Conservation (phyloP, 1,284 basidiomycete genomes). For the Exobasidium cylindrosporum region DNA sequence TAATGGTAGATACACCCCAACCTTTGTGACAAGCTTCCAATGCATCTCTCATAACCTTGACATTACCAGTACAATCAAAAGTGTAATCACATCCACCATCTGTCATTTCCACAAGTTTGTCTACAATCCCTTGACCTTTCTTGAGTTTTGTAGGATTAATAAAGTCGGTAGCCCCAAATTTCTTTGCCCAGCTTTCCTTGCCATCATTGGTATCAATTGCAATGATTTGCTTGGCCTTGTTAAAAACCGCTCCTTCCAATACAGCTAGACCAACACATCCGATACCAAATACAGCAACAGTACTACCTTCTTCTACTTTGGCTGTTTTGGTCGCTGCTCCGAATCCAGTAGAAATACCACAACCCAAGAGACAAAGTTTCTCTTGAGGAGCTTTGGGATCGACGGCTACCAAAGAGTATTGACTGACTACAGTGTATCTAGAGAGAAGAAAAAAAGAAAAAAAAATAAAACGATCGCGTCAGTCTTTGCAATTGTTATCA, state of each 20-base stretch:
- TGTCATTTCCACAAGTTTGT: constrained; percentile 84
- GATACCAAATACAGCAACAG: constrained; percentile 89
- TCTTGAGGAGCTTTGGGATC: constrained; percentile 80
- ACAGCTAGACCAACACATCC: constrained; percentile 95
- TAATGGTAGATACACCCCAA: constrained; percentile 81
- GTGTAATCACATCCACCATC: constrained; percentile 97
- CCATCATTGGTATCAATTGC: constrained; percentile 91
- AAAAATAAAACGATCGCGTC: no score
- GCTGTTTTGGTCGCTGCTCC: constrained; percentile 71
- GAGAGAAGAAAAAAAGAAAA: no score
- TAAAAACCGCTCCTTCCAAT: constrained; percentile 66
- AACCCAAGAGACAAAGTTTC: constrained; percentile 88
- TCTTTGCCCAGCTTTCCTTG: constrained; percentile 72
- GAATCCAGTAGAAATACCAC: constrained; percentile 97
- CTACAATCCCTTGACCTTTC: constrained; percentile 68
- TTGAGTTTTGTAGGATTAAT: constrained; percentile 77
- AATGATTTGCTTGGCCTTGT: constrained; percentile 82
- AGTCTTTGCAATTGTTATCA: no score
- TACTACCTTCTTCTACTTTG: constrained; percentile 63
- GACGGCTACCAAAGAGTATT: constrained; percentile 91
- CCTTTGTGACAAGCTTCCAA: constrained; percentile 92
- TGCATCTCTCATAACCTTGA: constrained; percentile 89
- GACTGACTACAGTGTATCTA: constrained; percentile 89
- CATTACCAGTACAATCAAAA: constrained; percentile 90
- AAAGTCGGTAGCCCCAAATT: constrained; percentile 97